These are phyloP conservation scores for Fallopia convolvulus DNA, from an alignment of 148 eudicot species.

Conservation along the genomic window DNA sequence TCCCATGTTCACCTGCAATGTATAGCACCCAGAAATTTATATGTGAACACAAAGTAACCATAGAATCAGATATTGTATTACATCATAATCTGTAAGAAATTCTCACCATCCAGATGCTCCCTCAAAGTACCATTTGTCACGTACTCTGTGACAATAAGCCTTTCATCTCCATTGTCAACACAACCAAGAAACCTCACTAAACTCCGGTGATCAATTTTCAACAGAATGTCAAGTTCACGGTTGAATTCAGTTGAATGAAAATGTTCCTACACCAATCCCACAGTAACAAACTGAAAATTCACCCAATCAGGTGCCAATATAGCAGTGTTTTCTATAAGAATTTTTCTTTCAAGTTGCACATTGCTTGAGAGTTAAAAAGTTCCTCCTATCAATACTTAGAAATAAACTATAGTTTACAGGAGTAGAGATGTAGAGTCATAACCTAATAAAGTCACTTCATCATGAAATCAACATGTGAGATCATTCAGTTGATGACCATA, in stretches of 20 bases:
- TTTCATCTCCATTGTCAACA: constrained; percentile 77
- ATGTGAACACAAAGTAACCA: not conserved
- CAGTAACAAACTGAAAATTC: not conserved
- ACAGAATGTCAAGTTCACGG: constrained; percentile 78
- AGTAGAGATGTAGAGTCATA: no score
- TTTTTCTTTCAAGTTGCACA: not conserved
- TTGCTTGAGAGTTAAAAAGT: not conserved
- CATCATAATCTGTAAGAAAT: not conserved
- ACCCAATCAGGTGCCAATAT: not conserved
- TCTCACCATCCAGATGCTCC: constrained; percentile 96
- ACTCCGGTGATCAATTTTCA: constrained; percentile 84
- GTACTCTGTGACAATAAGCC: constrained; percentile 81
- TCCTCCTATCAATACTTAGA: no score
- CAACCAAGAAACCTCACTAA: constrained; percentile 84
- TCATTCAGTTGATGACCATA: not conserved
- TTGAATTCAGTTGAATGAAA: constrained; percentile 67
- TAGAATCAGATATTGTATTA: not conserved
- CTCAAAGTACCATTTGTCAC: constrained; percentile 91
- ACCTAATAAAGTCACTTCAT: not conserved
- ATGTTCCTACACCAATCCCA: constrained; percentile 41
- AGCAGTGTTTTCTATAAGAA: not conserved
- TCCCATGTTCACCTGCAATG: constrained; percentile 58
- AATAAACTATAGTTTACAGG: no score
- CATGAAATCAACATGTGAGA: not conserved
- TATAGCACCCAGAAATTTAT: constrained; percentile 14